Base-by-base conservation (phyloP, 1,284 basidiomycete genomes). In the Phellinidium pouzarii region DNA sequence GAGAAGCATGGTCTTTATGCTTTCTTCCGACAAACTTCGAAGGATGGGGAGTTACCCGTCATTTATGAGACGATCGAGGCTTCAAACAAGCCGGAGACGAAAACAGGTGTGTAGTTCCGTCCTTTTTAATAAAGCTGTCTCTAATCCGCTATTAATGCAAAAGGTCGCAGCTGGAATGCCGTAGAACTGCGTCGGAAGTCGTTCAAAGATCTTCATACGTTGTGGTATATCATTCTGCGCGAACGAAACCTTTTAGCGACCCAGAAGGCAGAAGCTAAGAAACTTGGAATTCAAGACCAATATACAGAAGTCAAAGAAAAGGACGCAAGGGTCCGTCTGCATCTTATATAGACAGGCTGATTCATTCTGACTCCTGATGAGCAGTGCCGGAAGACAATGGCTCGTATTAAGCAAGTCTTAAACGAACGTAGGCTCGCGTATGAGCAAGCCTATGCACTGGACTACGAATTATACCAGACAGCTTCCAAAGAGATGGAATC, bases 341-440 rank as follows among this genome's bases (percentile, higher is more conserved):
- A 19, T 54, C 17, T 54, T 44, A 27, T 26, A 23, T 45, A n/a
- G n/a, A n/a, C 57, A 17, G 37, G 50, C 52, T 3, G 54, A 52
- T n/a, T 20, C 19, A 27, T 27, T 46, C 22, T 20, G 19, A 43
- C 9, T 34, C 49, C 55, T 31, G 43, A 3, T 9, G 27, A 19
- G 3, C 63, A 97, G 94, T 87, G 86, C 66, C 87, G 89, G 45
- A 96, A 94, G 72, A 87, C 91, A n/a, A 96, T 97, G 92, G 92
- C 92, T 19, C 83, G 92, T 41, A 94, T 98, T 69, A 99, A 99
- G 69, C 84, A 82, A 59, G 85, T 98, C 12, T 73, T 98, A 51
- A 94, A 94, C 64, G 95, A 99, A 66, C 84, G 95, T 42, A 80
- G 93, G 40, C 68, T 93, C 12, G 92, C 91, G 5, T 87, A 94